Conservation (phyloP, 768 basidiomycete genomes). For the Lactarius pseudohatsudake region DNA sequence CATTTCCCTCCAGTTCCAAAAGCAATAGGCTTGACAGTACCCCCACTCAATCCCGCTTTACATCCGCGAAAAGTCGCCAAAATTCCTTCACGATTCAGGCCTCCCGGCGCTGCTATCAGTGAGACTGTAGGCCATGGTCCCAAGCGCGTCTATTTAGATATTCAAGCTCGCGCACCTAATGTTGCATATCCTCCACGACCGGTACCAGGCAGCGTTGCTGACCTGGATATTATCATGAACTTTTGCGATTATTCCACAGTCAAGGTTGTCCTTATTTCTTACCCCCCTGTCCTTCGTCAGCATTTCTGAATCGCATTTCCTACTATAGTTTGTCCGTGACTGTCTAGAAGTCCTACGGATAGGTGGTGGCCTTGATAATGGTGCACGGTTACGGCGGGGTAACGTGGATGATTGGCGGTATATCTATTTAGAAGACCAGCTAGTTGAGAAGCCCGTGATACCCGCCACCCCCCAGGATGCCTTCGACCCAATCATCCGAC, state of each 20-base stretch:
- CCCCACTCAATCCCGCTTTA: slow-evolving; percentile 72
- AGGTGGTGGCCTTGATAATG: slow-evolving; percentile 85
- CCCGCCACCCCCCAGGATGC: slow-evolving; percentile 34
- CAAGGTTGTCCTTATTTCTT: slow-evolving; percentile 48
- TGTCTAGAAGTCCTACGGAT: slow-evolving; percentile 93
- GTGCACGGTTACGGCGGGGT: slow-evolving; percentile 68
- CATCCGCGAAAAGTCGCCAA: slow-evolving; percentile 52
- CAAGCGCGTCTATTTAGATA: slow-evolving; percentile 73
- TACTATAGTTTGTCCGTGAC: slow-evolving; percentile 86
- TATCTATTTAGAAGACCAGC: slow-evolving; percentile 70
- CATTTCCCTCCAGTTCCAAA: slow-evolving; percentile 58
- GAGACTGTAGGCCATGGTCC: slow-evolving; percentile 74
- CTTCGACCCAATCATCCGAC: slow-evolving; percentile 31
- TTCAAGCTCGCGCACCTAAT: slow-evolving; percentile 58
- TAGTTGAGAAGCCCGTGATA: slow-evolving; percentile 42
- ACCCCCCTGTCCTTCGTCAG: slow-evolving; percentile 16
- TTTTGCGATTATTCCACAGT: slow-evolving; percentile 86
- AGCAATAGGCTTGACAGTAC: slow-evolving; percentile 53
- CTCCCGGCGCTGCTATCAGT: slow-evolving; percentile 48
- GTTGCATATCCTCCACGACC: slow-evolving; percentile 89
- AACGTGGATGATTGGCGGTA: slow-evolving; percentile 85
- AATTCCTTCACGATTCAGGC: slow-evolving; percentile 50
- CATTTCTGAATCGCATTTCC: slow-evolving; percentile 3
- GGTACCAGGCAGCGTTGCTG: slow-evolving; percentile 77
- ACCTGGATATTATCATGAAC: slow-evolving; percentile 89